These are phyloP conservation scores for Polytrichum commune DNA, from an alignment of 225 moss, liverwort and hornwort genomes.

Conservation along the genomic window DNA sequence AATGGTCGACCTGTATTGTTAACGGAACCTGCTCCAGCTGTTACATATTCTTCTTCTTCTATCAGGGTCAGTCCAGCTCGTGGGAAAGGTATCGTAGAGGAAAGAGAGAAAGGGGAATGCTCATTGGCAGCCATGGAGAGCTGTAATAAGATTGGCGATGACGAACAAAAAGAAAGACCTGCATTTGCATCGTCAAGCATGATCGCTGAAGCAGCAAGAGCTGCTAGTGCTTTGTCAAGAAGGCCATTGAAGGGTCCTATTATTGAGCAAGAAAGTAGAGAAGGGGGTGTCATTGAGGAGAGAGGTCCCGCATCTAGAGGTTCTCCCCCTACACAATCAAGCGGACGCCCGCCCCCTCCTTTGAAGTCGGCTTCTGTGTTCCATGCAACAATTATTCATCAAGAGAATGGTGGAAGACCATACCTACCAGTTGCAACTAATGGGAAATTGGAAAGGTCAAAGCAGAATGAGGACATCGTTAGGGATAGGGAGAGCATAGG, in stretches of 20 bases:
- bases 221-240: conserved; percentile 36
- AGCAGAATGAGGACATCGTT: conserved; percentile 13
- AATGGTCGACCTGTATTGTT: conserved; percentile 44
- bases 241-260: conserved; percentile 44
- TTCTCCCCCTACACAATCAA: conserved; percentile 56
- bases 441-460: conserved; percentile 26
- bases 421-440: conserved; percentile 22
- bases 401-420: conserved; percentile 36
- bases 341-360: conserved; percentile 37
- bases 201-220: conserved; percentile 54
- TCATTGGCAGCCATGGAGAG: conserved; percentile 31
- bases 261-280: conserved; percentile 49
- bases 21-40: conserved; percentile 28
- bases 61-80: conserved; percentile 37
- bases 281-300: conserved; percentile 34
- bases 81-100: conserved; percentile 22
- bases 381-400: conserved; percentile 42
- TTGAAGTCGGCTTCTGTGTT: conserved; percentile 37
- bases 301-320: conserved; percentile 30
- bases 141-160: conserved; percentile 24
- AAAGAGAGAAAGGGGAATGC: conserved; percentile 32
- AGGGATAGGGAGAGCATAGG: conserved; percentile 31
- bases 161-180: conserved; percentile 32
- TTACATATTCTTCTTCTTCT: conserved; percentile 34
- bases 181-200: conserved; percentile 67